phyloP scores from a whole-genome alignment of 2,329 filamentous ascomycete species.

The Lachnellula subtilissima region DNA sequence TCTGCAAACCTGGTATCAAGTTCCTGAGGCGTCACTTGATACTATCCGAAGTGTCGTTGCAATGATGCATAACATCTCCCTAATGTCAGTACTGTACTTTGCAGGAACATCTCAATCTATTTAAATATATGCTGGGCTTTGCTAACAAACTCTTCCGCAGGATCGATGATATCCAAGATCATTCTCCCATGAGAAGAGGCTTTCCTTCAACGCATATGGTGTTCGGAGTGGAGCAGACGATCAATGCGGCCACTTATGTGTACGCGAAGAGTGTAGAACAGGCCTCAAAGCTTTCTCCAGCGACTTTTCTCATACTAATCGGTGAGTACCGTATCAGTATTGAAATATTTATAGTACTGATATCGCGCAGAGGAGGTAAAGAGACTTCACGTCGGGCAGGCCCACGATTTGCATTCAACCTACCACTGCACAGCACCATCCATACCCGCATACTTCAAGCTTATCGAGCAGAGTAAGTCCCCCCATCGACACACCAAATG shows the following conservation, averaged over 20 bases:
- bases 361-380: conserved; percentile 2
- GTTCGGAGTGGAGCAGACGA: not conserved
- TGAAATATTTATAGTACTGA: not conserved
- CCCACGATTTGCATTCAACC: conserved; percentile 4
- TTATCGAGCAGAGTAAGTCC: conserved; percentile 4
- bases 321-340: not conserved
- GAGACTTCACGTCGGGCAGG: conserved; percentile 6
- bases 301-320: not conserved
- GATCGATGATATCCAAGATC: conserved; percentile 2
- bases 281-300: not conserved
- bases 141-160: not conserved
- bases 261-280: not conserved
- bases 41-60: not conserved
- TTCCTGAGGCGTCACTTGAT: not conserved
- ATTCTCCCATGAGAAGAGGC: conserved; percentile 1
- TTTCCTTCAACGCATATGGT: not conserved
- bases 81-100: not conserved
- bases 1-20: conserved; percentile 2
- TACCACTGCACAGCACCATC: not conserved
- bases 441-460: conserved; percentile 1
- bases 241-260: not conserved
- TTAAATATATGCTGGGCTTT: not conserved
- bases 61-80: not conserved
- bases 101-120: not conserved
- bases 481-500: not conserved